These are phyloP conservation scores for Colletotrichum shisoi DNA, from an alignment of 2,329 filamentous ascomycete species.

Conservation along the genomic window DNA sequence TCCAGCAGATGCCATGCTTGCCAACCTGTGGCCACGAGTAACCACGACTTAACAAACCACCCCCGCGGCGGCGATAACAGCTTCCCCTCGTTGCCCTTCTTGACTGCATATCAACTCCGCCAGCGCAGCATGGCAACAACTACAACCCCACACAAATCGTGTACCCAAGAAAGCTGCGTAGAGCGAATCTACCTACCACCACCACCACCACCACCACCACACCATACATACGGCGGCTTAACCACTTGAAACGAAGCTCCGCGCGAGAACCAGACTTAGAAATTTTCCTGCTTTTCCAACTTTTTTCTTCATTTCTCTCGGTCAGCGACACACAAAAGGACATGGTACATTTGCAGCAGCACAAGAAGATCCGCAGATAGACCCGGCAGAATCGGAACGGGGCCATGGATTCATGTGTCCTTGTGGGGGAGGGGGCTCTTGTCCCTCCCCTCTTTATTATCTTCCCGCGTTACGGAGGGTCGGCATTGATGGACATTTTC, in stretches of 20 bases:
- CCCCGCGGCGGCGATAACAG: background rate
- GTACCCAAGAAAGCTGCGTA: background rate
- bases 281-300: background rate
- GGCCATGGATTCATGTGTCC: background rate
- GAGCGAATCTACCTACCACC: background rate
- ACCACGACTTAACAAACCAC: background rate
- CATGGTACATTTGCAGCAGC: conserved; percentile 1
- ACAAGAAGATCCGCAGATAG: conserved; percentile 7
- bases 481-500: background rate
- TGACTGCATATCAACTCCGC: conserved; percentile 3
- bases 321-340: background rate
- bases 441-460: background rate
- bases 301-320: background rate
- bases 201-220: no score
- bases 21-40: background rate
- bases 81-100: no score
- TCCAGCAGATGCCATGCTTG: background rate
- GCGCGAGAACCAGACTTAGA: background rate
- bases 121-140: background rate
- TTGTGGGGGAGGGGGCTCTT: background rate
- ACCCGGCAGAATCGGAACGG: background rate
- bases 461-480: background rate
- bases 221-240: background rate
- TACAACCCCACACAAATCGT: background rate
- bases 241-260: background rate